Evolutionary conservation across 1,284 basidiomycete genomes (phyloP), one percentile per base, ranked within the genome.

Genomic region (Stygiomarasmius scandens): DNA sequence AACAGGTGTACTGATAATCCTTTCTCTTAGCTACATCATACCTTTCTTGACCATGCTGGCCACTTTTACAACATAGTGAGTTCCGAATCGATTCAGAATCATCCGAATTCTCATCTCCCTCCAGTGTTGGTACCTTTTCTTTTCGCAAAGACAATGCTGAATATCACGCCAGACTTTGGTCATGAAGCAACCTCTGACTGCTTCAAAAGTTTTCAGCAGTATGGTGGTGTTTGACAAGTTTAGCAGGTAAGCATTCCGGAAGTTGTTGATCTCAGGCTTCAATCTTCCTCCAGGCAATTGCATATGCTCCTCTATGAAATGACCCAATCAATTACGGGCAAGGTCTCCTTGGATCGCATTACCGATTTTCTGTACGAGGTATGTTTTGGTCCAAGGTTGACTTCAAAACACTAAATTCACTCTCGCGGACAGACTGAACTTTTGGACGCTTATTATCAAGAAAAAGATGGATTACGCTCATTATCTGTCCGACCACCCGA

Each of bases 1-100:
- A 10, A 3, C 45, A 5, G n/a, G 5, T 6, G 2, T 22, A 16
- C 12, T 36, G 32, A 8, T 16, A 4, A n/a, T 19, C 22, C n/a
- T 14, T 45, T 25, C 10, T 5, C 29, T 44, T 36, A 84, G 81
- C 66, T 76, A 72, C 55, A 49, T 78, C 45, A 75, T 86, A 20
- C 83, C 86, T 1, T 69, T 84, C 8, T 54, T 83, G 44, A 81
- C 80, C 19, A 87, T 87, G 77, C 66, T 81, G 38, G 73, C 75
- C 24, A 52, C 55, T 22, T 57, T 84, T 64, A 76, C 77, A 3
- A 76, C 80, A 22, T 86, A 67, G 64, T 66, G 47, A 51, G 63
- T 61, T 5, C 20, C n/a, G n/a, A n/a, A n/a, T 27, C 38, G 3
- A 9, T 12, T 54, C 55, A 49, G 45, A 38, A 29, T 19, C 8